These are phyloP conservation scores for Scedosporium apiospermum DNA, from an alignment of 2,329 filamentous ascomycete species.

Conservation along the genomic window DNA sequence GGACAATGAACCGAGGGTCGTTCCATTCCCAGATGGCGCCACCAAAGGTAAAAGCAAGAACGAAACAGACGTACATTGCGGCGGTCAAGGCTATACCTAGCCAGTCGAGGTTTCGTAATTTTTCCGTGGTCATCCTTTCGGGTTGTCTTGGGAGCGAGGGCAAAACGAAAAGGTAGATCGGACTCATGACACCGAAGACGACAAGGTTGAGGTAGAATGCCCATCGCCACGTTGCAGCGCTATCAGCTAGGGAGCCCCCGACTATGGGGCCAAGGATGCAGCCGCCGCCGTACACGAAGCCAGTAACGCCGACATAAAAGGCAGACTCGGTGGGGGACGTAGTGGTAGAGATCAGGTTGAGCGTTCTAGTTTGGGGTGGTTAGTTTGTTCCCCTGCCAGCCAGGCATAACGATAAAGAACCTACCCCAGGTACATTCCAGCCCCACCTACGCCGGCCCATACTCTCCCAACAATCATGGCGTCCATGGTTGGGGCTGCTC, in stretches of 20 bases:
- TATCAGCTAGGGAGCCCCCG: constrained; percentile 30
- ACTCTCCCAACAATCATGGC: constrained; percentile 35
- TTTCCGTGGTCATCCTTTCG: constrained; percentile 13
- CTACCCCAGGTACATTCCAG: constrained; percentile 1
- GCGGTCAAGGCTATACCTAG: constrained; percentile 30
- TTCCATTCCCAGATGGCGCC: constrained; percentile 37
- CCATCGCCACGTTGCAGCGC: constrained; percentile 30
- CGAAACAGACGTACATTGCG: constrained; percentile 26
- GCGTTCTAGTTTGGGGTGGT: not conserved
- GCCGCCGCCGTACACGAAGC: constrained; percentile 31
- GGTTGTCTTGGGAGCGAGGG: constrained; percentile 13
- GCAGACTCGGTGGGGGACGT: not conserved
- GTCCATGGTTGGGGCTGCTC: constrained; percentile 30
- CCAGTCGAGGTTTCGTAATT: constrained; percentile 29
- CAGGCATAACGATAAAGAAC: not conserved
- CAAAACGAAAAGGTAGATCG: constrained; percentile 17
- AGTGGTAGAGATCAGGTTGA: not conserved
- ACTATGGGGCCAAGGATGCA: constrained; percentile 37
- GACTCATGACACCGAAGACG: constrained; percentile 26
- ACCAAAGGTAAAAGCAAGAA: constrained; percentile 40
- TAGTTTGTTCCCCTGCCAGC: not conserved
- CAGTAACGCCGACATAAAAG: constrained; percentile 9
- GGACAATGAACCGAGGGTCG: constrained; percentile 24
- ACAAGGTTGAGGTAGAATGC: constrained; percentile 37
- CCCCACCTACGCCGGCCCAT: constrained; percentile 30